Evolutionary conservation across 208 protist genomes (phyloP), one percentile per base, ranked within the genome.

Genomic region (Kentomonas sorsogonicus): DNA sequence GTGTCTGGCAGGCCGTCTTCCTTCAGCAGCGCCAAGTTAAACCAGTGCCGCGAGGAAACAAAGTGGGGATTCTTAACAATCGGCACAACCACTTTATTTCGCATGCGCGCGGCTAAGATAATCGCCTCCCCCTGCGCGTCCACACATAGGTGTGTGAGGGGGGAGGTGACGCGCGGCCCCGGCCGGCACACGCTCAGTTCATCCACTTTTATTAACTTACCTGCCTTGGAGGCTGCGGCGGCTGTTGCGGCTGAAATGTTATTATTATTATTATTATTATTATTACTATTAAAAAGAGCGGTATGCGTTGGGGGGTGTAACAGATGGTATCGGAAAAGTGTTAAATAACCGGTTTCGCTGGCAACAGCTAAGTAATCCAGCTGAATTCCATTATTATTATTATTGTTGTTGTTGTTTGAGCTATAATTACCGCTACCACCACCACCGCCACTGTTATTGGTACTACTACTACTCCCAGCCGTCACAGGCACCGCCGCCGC

Each of bases 281-380:
- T 25, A 58, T 22, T 26, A 66, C 59, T 20, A 63, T 27, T 13
- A 2, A 54, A 16, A 2, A 54, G 3, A 30, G 25, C 67, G 52
- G n/a, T 61, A 22, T 0, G 64, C 23, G 20, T 64, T 2, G 81
- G 82, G 10, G 76, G 63, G 51, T 89, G 74, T 10, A 78, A 58
- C 29, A 93, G 60, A 44, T 93, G 80, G 68, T 97, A 99, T 45
- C 97, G 89, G 26, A 99, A 69, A 53, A 99, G 74, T 38, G 89
- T 87, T 15, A 99, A 74, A 25, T 86, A 85, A 2, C 98, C 98
- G 27, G 85, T 94, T 53, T 99, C 95, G 13, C 82, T 91, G 10
- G 94, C 96, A 27, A 99, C 58, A 13, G 97, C 87, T 16, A 99
- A 45, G 73, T 97, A 97, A 73, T 98, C 94, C 0, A 81, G n/a